Evolutionary conservation across 2,329 filamentous ascomycete species (phyloP).

Genomic region (Penicillium sclerotiorum): DNA sequence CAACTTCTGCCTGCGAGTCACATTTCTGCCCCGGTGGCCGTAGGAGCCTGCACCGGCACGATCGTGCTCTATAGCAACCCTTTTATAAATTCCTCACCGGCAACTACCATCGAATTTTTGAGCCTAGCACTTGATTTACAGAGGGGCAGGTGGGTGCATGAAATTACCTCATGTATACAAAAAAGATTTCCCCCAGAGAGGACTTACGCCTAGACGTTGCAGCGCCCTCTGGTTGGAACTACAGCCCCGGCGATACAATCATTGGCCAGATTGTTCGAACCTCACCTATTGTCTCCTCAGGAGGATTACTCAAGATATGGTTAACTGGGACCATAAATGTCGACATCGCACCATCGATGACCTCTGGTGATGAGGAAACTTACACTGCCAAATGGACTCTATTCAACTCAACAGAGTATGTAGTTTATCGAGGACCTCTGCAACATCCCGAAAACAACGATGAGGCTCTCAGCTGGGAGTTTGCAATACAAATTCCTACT

Average conservation of each 20-base stretch:
- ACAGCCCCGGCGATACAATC: conserved; percentile 5
- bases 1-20: too few relatives aligned
- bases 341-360: too few relatives aligned
- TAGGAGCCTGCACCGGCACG: too few relatives aligned
- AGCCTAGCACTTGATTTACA: too few relatives aligned
- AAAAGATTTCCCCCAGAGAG: too few relatives aligned
- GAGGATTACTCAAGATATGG: conserved; percentile 1
- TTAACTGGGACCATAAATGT: not conserved
- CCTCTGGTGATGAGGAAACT: too few relatives aligned
- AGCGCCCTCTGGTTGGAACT: conserved; percentile 3
- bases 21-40: too few relatives aligned
- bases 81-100: too few relatives aligned
- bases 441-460: not conserved
- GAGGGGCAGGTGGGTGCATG: too few relatives aligned
- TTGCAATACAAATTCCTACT: conserved; percentile 2
- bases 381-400: conserved; percentile 3
- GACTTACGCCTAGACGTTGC: conserved; percentile 1
- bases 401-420: not conserved
- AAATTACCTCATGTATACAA: too few relatives aligned
- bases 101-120: too few relatives aligned
- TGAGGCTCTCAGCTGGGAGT: conserved; percentile 1
- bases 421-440: conserved; percentile 3
- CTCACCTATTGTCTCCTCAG: not conserved
- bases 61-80: too few relatives aligned
- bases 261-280: conserved; percentile 3